A percentile compares a stretch with the other conserved stretches of the same genome.
Evolutionary conservation across 2,329 filamentous ascomycete species (phyloP).

Genomic region (Seiridium cupressi): DNA sequence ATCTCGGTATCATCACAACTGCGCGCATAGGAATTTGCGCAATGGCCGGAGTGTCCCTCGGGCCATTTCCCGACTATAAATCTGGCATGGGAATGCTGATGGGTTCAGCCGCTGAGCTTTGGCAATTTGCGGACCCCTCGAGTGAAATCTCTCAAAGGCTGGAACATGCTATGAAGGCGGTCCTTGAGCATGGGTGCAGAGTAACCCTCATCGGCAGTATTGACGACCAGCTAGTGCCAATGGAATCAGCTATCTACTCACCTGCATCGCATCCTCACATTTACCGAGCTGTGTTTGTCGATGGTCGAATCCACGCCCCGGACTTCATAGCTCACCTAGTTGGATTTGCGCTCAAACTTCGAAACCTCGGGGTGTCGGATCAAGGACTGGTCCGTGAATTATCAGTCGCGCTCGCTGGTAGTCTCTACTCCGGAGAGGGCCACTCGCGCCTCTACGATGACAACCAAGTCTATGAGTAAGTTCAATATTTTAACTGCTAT

Average conservation of each 20-base stretch:
- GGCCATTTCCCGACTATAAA: constrained; percentile 89
- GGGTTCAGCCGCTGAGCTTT: constrained; percentile 88
- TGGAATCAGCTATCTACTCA: constrained; percentile 90
- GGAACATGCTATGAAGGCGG: constrained; percentile 69
- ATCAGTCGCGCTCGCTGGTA: constrained; percentile 83
- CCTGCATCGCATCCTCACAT: constrained; percentile 88
- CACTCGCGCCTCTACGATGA: constrained; percentile 95
- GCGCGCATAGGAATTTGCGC: constrained; percentile 83
- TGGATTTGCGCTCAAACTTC: constrained; percentile 88
- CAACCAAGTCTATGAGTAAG: constrained; percentile 74
- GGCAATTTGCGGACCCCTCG: constrained; percentile 83
- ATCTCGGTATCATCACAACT: constrained; percentile 77
- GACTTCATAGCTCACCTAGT: constrained; percentile 94
- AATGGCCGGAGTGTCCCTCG: constrained; percentile 85
- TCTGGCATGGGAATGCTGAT: constrained; percentile 83
- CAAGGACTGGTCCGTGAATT: constrained; percentile 92
- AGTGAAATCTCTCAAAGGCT: constrained; percentile 83
- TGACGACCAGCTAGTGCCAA: constrained; percentile 91
- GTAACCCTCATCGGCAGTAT: constrained; percentile 92
- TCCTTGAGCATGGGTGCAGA: constrained; percentile 75
- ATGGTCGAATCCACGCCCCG: constrained; percentile 85
- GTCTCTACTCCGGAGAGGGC: constrained; percentile 86
- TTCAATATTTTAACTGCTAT: constrained; percentile 19
- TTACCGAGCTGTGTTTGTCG: constrained; percentile 92
- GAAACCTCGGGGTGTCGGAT: constrained; percentile 89